Evolutionary conservation across 225 moss, liverwort and hornwort genomes (phyloP).

Genomic region (Anthoceros angustus): DNA sequence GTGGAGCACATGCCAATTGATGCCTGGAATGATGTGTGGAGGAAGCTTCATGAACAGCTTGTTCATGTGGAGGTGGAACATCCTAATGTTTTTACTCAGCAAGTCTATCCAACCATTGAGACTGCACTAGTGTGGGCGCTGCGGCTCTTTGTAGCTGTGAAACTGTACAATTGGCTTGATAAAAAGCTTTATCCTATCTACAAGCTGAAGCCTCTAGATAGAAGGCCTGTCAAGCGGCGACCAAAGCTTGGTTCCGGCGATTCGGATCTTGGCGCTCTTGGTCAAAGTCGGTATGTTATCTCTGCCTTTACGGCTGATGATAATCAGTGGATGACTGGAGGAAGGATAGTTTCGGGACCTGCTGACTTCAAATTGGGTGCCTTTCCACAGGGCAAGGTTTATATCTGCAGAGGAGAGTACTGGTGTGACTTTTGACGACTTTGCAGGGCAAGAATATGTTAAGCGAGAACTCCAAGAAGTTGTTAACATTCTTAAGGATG

Average conservation of each 20-base stretch:
- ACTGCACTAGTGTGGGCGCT: slow-evolving; percentile 85
- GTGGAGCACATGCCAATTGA: slow-evolving; percentile 88
- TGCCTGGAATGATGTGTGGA: slow-evolving; percentile 95
- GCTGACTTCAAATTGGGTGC: neutral
- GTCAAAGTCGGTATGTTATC: slow-evolving; percentile 69
- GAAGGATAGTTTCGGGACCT: neutral
- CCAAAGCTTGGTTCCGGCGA: slow-evolving; percentile 59
- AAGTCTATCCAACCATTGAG: slow-evolving; percentile 83
- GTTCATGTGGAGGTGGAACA: slow-evolving; percentile 71
- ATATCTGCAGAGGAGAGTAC: slow-evolving; percentile 98
- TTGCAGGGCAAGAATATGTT: slow-evolving; percentile 98
- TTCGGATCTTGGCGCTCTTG: slow-evolving; percentile 83
- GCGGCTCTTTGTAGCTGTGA: slow-evolving; percentile 68
- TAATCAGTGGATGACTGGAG: neutral
- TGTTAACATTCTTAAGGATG: slow-evolving; percentile 79
- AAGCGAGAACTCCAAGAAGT: slow-evolving; percentile 97
- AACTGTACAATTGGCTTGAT: slow-evolving; percentile 50
- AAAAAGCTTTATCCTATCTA: slow-evolving; percentile 76
- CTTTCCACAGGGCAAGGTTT: slow-evolving; percentile 68
- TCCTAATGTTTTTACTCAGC: slow-evolving; percentile 46
- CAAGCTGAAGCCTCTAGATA: slow-evolving; percentile 65
- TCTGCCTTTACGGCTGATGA: neutral
- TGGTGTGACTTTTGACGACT: slow-evolving; percentile 95
- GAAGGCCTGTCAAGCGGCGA: slow-evolving; percentile 50
- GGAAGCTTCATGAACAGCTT: slow-evolving; percentile 65